These are phyloP conservation scores for Exophiala sideris DNA, from an alignment of 2,329 filamentous ascomycete species.

Conservation along the genomic window DNA sequence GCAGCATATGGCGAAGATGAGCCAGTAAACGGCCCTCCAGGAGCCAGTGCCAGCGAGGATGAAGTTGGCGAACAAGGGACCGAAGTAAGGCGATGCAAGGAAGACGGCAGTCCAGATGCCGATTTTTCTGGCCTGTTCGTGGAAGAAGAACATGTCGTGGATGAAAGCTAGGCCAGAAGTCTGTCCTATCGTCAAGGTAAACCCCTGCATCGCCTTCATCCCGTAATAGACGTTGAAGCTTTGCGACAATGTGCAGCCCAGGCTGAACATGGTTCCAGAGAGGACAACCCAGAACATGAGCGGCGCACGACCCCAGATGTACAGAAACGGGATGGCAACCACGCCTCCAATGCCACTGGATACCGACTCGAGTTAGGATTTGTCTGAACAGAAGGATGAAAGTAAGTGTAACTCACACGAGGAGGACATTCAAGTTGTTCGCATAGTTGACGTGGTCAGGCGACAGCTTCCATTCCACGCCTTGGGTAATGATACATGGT, in stretches of 20 bases:
- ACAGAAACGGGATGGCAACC: constrained; percentile 37
- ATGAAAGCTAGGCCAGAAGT: constrained; percentile 42
- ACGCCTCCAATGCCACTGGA: constrained; percentile 36
- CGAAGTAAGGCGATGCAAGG: no score
- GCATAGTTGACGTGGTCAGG: constrained; percentile 37
- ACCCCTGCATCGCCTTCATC: constrained; percentile 41
- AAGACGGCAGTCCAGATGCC: no score
- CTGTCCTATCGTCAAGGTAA: constrained; percentile 41
- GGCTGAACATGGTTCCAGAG: constrained; percentile 34
- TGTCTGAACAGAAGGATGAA: no score
- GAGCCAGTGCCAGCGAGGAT: no score
- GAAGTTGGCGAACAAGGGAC: no score
- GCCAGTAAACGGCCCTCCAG: no score
- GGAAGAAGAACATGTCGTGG: constrained; percentile 41
- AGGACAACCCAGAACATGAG: constrained; percentile 39
- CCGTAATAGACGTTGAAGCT: constrained; percentile 40
- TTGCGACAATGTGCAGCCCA: constrained; percentile 35
- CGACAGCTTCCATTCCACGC: constrained; percentile 36
- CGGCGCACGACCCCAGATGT: constrained; percentile 43
- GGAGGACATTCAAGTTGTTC: no score
- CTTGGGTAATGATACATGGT: constrained; percentile 38
- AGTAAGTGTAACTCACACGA: no score
- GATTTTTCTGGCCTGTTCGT: constrained; percentile 39
- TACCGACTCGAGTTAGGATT: no score
- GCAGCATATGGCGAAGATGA: no score